Evolutionary conservation across 768 basidiomycete species (phyloP), one percentile per base, ranked within the genome.

Genomic region (Termitomyces sp.): DNA sequence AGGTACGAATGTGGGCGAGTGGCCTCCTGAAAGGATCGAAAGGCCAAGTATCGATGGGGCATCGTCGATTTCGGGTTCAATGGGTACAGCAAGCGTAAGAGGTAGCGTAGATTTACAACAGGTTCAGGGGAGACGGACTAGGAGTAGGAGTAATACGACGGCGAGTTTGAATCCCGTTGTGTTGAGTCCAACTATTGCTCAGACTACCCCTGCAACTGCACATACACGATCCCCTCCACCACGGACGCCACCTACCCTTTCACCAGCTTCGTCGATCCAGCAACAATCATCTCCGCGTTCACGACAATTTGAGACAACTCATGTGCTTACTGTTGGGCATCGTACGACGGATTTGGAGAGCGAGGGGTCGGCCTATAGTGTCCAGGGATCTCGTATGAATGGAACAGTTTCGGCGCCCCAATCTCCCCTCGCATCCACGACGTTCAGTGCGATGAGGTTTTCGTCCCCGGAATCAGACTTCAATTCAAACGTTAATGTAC

Each of bases 91-190:
- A 17, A 40, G 26, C 43, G 30, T 54, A 33, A 50, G 53, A 26
- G 43, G 50, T 7, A 60, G 58, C 26, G 43, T 51, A 14, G 62
- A 58, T 45, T 5, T 21, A 19, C 53, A 38, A 17, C 21, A 50
- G 45, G 48, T 28, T 17, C 46, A 44, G 9, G 42, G 28, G 11
- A 40, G 37, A 37, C 10, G 47, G n/a, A 50, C 49, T 3, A 38
- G 59, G 17, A 54, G 59, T 3, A 54, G 63, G 21, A 61, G 60
- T 14, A 63, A 61, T 21, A 60, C 63, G 5, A 61, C 38, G 19
- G 60, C 63, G 7, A 61, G 62, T 44, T 21, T 51, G 11, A 56
- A 54, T 14, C 62, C 62, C 15, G 43, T 54, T 10, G 37, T 45
- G 26, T 2, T 53, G 30, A 45, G 41, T 41, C 42, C 55, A 11